Evolutionary conservation across 176 grass and related monocot genomes (phyloP), one percentile per base, ranked within the genome.

Genomic region (Oryza meyeriana): DNA sequence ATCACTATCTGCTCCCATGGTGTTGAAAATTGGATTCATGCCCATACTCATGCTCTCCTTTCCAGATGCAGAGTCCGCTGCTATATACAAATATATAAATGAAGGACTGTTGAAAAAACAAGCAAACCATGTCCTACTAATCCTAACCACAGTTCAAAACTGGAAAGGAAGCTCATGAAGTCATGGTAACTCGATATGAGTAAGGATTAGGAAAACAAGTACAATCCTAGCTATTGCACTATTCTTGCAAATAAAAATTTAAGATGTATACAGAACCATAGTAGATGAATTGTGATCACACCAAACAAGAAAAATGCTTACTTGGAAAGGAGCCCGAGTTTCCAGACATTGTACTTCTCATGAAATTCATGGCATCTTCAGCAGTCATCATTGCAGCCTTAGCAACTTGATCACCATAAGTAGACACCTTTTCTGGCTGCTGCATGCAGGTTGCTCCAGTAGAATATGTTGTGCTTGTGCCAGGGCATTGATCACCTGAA

Each of bases 401-500:
- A 58, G 70, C 61, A 86, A 69, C 57, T 61, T 78, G 70, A 83
- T 97, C 87, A 66, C 64, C 65, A 20, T 47, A 26, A 17, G 27
- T 18, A 75, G 85, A 85, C 52, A 83, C 32, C 11, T 92, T 90
- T 44, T 77, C 26, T 40, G 70, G 40, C 29, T 59, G 58, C 45
- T 72, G 52, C 57, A 59, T 79, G 80, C 42, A 87, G 82, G 81
- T 79, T 68, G 71, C 16, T 30, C 35, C 77, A 66, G 45, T 25
- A 85, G 87, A 66, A 82, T 45, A 87, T 83, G 84, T 64, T 45
- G 76, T 74, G 70, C 76, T 69, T 66, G 87, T 66, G 72, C 42
- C 87, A 75, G 85, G 78, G 79, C 80, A 92, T 45, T 92, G 87
- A 81, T 85, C 87, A 94, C 91, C 91, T 97, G 85, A 69, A 62